Evolutionary conservation across 257 asterid species (phyloP), one percentile per base, ranked within the genome.

Genomic region (Fraxinus cuspidata): DNA sequence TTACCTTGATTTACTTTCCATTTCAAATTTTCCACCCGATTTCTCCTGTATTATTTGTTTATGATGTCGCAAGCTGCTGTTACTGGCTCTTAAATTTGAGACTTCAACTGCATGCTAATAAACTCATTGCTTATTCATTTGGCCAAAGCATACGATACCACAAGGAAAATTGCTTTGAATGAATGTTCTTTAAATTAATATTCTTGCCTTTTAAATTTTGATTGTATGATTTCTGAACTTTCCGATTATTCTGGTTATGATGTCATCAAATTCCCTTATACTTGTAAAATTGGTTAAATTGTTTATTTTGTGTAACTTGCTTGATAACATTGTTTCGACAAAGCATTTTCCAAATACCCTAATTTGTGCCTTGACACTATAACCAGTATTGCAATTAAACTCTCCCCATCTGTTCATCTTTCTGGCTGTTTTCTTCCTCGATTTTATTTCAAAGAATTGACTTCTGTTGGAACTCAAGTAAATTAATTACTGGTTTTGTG

Each of bases 401-500:
- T 72, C 15, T 28, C 11, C 6, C 64, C 23, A n/a, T 7, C 19
- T 7, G 11, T 53, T 53, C 64, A 53, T 12, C 51, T 11, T 42
- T 42, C 49, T 12, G 15, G 56, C 56, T 21, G 3, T 47, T 47
- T 15, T 4, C 82, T 80, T 72, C 47, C 75, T 16, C 56, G 16
- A 47, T 47, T 13, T 16, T 47, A 47, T 47, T 47, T 16, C n/a
- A 47, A 1, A 47, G 21, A 47, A 47, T 47, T 47, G 18, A 47
- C n/a, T 47, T 15, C 4, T 47, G n/a, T 15, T 12, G n/a, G n/a
- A 47, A 47, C 56, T 47, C n/a, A 47, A 4, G 56, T 47, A 47
- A 47, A 4, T 47, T 47, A 3, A 47, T 47, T 47, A 47, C 16
- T 47, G 98, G 98, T 90, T 83, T 71, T 83, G 32, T 7, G 38